phyloP scores from a whole-genome alignment of 1,139 yeast species.

The Kodamaea sp. region DNA sequence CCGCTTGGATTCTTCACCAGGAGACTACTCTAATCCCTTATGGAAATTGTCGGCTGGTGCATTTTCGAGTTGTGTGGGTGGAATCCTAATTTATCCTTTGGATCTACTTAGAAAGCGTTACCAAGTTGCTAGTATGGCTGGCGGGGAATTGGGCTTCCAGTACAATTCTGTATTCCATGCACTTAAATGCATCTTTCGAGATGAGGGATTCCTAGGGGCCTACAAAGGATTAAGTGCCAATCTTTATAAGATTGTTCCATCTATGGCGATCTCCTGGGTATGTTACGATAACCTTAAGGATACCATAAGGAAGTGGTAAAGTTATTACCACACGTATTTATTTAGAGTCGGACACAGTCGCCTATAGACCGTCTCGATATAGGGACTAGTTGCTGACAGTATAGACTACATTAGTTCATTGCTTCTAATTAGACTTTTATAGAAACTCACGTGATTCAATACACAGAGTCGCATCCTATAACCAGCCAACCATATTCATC shows the following conservation, averaged over 20 bases:
- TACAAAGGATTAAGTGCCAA: conserved; percentile 90
- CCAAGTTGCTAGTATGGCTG: conserved; percentile 84
- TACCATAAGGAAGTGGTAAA: conserved; percentile 33
- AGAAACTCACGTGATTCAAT: conserved; percentile 15
- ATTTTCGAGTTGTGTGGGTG: conserved; percentile 66
- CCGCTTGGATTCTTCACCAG: conserved; percentile 37
- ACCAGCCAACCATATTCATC: conserved; percentile 20
- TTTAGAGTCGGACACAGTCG: too few species aligned
- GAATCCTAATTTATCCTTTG: conserved; percentile 84
- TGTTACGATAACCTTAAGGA: conserved; percentile 71
- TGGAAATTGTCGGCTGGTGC: conserved; percentile 82
- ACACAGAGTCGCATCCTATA: conserved; percentile 12
- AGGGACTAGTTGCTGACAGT: too few species aligned
- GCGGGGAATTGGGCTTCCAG: conserved; percentile 77
- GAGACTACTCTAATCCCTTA: conserved; percentile 44
- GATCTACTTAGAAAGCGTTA: conserved; percentile 86
- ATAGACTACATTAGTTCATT: too few species aligned
- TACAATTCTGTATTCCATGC: conserved; percentile 77
- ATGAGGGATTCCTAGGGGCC: conserved; percentile 80
- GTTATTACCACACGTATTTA: too few species aligned
- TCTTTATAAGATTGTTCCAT: conserved; percentile 85
- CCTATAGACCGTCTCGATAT: too few species aligned
- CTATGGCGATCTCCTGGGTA: conserved; percentile 95
- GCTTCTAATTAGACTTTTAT: too few species aligned
- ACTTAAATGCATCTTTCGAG: conserved; percentile 59